Base-by-base conservation (phyloP, 345 rosid genomes). In the Boechera divaricarpa region DNA sequence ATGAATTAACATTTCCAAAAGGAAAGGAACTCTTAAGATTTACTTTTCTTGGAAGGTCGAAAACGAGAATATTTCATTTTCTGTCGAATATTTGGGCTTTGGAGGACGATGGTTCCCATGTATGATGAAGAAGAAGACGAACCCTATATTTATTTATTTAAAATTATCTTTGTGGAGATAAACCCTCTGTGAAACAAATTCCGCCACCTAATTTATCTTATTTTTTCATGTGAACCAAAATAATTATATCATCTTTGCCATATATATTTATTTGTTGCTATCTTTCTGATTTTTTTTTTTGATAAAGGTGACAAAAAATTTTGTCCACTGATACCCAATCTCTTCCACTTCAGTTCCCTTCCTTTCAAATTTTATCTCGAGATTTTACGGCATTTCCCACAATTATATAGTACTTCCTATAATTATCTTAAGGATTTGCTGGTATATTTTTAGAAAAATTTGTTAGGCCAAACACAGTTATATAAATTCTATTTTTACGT, bases 311-410 rank as follows among this genome's bases (percentile, higher is more conserved):
- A 18, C 63, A 64, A 5, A 35, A 82, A 77, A 71, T 89, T 69
- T 72, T 77, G 87, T 89, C 98, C 98, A 87, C 67, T 80, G 83
- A 85, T 80, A 67, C 86, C 74, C 88, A 91, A 91, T 91, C 97
- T 75, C 8, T 67, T 84, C 70, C 16, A 62, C 82, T 75, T 83
- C 82, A 75, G 24, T 85, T 81, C 67, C 13, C 88, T 79, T 86
- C 89, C 91, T 82, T 84, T 81, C 94, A 81, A 71, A 81, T 83
- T 66, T 42, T 26, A 77, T 77, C 80, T 72, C 28, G 35, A 44
- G 60, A 69, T 74, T 63, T 60, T 41, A 36, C 44, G 36, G 28
- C 47, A 4, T 66, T 77, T 61, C 55, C 70, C 44, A 11, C 63
- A 55, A 36, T 32, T 52, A 45, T 61, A 61, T 75, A 45, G 1